Conservation (phyloP, 148 eudicot genomes). For the Cornus suecica region DNA sequence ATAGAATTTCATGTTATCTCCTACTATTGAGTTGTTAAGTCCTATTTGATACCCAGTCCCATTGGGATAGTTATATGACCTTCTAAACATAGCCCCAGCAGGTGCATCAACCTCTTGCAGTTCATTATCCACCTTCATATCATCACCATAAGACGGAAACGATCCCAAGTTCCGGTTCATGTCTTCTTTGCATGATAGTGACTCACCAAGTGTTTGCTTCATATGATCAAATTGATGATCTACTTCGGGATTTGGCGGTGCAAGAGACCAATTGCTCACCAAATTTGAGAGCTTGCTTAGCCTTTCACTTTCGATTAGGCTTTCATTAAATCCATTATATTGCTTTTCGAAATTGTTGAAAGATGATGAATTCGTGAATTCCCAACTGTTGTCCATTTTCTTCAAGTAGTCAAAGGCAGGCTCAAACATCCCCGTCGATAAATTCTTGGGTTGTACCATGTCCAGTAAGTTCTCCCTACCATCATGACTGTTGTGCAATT, state of each 20-base stretch:
- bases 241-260: constrained; percentile 10
- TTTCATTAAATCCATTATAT: constrained; percentile 2
- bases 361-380: constrained; percentile 14
- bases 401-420: constrained; percentile 25
- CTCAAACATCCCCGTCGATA: constrained; percentile 15
- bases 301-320: constrained; percentile 16
- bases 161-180: neutral
- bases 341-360: constrained; percentile 15
- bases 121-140: constrained; percentile 18
- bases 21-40: neutral
- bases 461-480: constrained; percentile 14
- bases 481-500: constrained; percentile 17
- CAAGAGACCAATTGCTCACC: constrained; percentile 18
- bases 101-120: neutral
- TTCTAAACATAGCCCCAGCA: neutral
- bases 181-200: neutral
- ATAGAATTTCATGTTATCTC: constrained; percentile 12
- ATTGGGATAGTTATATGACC: neutral
- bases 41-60: constrained; percentile 15
- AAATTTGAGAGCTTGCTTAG: constrained; percentile 16
- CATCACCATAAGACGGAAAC: neutral
- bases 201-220: neutral
- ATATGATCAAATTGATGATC: constrained; percentile 9
- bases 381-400: constrained; percentile 32
- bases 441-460: constrained; percentile 7